Evolutionary conservation across 345 rosid species (phyloP), one percentile per base, ranked within the genome.

Genomic region (Eucalyptus pumila): DNA sequence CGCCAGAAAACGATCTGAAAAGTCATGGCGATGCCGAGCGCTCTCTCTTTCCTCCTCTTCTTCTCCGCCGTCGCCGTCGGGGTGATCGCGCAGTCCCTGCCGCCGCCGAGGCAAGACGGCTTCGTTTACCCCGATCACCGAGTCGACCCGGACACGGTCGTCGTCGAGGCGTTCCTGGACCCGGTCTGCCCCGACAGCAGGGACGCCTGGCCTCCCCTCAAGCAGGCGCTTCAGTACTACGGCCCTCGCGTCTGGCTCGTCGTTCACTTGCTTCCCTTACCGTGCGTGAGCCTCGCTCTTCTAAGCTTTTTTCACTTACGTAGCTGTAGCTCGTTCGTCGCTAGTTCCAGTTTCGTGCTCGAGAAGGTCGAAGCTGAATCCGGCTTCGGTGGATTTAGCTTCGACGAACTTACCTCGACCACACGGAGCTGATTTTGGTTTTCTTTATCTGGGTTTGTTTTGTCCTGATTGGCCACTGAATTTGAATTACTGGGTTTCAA

Each of bases 161-260:
- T 92, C 65, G 88, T 97, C 92, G 99, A 96, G 83, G 98, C 99
- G 27, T 97, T 94, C 94, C 93, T 92, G 85, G 99, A 97, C 90
- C 99, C 99, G 51, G 95, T 96, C 90, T 97, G 99, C 89, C 94
- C 99, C 42, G 98, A 96, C 87, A 95, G 98, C 93, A 91, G 95
- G 85, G 98, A 96, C 91, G 88, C 97, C 16, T 97, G 99, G 99
- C 94, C 95, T 49, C 93, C 98, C 67, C 95, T 97, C 90, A 96
- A 94, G 89, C 93, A 90, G 90, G 97, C 95, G 60, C 89, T 96
- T 58, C 89, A 91, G 45, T 80, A 92, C 92, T 96, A 97, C 89
- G 96, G 97, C 87, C 88, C 95, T 90, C 96, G 93, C 89, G 95
- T 95, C 88, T 89, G 90, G 49, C 91, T 96, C 67, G 12, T 89